A percentile compares a stretch with the other conserved stretches of the same genome.
Evolutionary conservation across 116 monocot genomes (phyloP).

Genomic region (Trichopus zeylanicus): DNA sequence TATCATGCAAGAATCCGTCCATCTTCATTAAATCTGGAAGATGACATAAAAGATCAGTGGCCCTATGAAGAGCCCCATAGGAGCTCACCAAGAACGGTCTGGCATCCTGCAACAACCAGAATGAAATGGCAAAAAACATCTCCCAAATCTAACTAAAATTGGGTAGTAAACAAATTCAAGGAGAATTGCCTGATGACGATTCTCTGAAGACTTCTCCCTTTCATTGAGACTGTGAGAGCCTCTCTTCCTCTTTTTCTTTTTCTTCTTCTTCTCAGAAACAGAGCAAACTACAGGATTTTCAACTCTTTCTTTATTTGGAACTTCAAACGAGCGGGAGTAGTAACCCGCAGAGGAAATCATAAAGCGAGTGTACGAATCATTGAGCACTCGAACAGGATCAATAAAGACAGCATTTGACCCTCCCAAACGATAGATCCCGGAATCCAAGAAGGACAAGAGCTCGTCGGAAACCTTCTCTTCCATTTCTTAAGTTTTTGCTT

Average conservation of each 20-base stretch:
- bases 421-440: conserved; percentile 64
- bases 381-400: conserved; percentile 80
- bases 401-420: conserved; percentile 38
- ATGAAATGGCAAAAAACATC: neutral
- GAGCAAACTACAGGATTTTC: neutral
- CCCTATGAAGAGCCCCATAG: conserved; percentile 38
- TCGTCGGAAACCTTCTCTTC: conserved; percentile 9
- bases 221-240: conserved; percentile 34
- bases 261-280: conserved; percentile 30
- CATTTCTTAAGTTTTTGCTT: neutral
- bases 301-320: neutral
- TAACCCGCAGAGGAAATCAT: conserved; percentile 48
- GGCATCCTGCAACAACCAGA: conserved; percentile 27
- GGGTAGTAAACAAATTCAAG: neutral
- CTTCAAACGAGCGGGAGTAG: conserved; percentile 66
- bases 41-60: conserved; percentile 25
- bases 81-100: conserved; percentile 69
- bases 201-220: conserved; percentile 57
- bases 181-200: conserved; percentile 49
- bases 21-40: conserved; percentile 36
- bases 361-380: conserved; percentile 49
- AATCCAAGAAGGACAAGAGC: conserved; percentile 44
- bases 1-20: conserved; percentile 3
- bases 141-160: neutral
- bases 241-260: conserved; percentile 20